Percentiles rank a stretch among this genome's conserved stretches.
Conservation (phyloP, 2,329 filamentous ascomycete species). For the Knoxdaviesia capensis region DNA sequence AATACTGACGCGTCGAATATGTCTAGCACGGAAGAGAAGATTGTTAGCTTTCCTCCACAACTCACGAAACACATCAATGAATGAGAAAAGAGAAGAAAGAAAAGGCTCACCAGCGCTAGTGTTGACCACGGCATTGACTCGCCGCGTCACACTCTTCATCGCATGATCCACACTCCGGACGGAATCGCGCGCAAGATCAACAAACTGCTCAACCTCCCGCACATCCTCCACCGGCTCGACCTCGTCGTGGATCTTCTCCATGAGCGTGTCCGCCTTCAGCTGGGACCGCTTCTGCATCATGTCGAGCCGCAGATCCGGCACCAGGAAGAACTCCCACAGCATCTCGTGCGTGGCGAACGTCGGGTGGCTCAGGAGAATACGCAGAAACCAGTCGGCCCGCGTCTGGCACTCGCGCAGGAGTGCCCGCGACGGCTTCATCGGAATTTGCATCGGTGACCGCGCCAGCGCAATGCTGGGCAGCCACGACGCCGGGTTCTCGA, state of each 20-base stretch:
- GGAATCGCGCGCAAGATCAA: conserved; percentile 77
- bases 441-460: conserved; percentile 79
- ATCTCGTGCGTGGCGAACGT: conserved; percentile 94
- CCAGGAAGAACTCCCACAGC: conserved; percentile 96
- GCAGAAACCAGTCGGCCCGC: conserved; percentile 71
- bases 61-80: background rate
- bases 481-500: conserved; percentile 92
- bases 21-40: conserved; percentile 22
- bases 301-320: conserved; percentile 76
- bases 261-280: conserved; percentile 64
- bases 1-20: conserved; percentile 44
- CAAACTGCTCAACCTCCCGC: conserved; percentile 79
- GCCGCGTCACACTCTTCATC: conserved; percentile 62
- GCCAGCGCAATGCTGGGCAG: conserved; percentile 60
- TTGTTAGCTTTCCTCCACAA: background rate
- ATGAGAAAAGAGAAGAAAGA: background rate
- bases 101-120: too few relatives aligned
- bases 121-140: conserved; percentile 45
- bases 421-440: conserved; percentile 74
- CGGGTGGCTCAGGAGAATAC: conserved; percentile 67
- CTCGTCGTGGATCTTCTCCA: conserved; percentile 76
- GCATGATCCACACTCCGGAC: conserved; percentile 69
- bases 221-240: conserved; percentile 68
- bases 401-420: conserved; percentile 76
- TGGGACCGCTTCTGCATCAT: conserved; percentile 80